Conservation (phyloP, 176 grass and related monocot genomes). For the Hordeum marinum region DNA sequence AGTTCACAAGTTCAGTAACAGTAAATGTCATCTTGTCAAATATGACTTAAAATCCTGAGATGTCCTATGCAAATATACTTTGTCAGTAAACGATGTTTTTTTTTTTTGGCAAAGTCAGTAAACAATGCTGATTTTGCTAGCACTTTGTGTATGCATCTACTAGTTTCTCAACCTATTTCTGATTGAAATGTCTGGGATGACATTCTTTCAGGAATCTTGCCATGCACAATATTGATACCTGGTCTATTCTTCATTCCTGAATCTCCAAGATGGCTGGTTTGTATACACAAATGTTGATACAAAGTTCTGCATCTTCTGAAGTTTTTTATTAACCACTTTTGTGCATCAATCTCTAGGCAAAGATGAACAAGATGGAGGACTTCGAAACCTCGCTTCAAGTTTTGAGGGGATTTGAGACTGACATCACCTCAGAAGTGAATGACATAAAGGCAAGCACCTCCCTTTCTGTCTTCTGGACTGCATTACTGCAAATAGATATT, state of each 20-base stretch:
- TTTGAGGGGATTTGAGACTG: constrained; percentile 92
- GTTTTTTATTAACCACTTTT: not conserved
- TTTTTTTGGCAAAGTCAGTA: no score
- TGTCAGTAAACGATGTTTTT: not conserved
- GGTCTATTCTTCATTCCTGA: constrained; percentile 94
- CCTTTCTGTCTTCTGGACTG: not conserved
- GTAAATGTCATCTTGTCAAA: not conserved
- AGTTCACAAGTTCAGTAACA: not conserved
- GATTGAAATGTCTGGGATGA: constrained; percentile 11
- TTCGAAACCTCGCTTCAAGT: constrained; percentile 88
- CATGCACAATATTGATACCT: constrained; percentile 86
- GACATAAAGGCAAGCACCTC: constrained; percentile 78
- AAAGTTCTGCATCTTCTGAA: constrained; percentile 3
- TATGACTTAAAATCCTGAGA: not conserved
- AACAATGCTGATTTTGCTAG: not conserved
- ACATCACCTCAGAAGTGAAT: constrained; percentile 77
- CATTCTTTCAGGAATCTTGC: constrained; percentile 60
- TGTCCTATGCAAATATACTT: not conserved
- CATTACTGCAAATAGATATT: no score
- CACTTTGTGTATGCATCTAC: not conserved
- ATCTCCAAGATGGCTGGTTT: constrained; percentile 99
- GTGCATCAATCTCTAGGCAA: constrained; percentile 54
- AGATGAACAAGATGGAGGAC: constrained; percentile 90
- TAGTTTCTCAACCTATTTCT: not conserved
- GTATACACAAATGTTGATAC: not conserved